phyloP scores from a whole-genome alignment of 495 filamentous ascomycete genomes.

The Podospora pseudoanserina region DNA sequence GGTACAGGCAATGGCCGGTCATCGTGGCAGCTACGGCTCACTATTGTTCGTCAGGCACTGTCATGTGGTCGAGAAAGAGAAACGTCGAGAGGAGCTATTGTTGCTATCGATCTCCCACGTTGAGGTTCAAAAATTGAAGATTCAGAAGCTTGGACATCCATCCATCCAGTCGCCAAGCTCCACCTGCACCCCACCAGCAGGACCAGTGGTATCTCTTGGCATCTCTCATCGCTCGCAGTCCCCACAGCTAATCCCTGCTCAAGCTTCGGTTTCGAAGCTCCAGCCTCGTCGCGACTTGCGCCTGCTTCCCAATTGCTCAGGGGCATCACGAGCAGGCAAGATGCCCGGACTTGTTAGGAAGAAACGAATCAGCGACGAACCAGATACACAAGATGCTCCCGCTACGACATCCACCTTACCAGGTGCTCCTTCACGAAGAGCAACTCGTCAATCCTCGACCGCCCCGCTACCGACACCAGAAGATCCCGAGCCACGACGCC shows the following conservation, averaged over 20 bases:
- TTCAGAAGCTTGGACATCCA: background rate
- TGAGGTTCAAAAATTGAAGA: background rate
- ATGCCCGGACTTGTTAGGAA: background rate
- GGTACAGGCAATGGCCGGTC: slow-evolving; percentile 20
- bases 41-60: background rate
- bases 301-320: background rate
- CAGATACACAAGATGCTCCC: background rate
- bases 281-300: background rate
- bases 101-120: background rate
- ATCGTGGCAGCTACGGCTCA: slow-evolving; percentile 18
- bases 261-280: background rate
- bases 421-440: slow-evolving; percentile 32
- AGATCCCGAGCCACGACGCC: slow-evolving; percentile 36
- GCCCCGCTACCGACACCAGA: slow-evolving; percentile 28
- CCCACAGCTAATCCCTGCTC: background rate
- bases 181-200: background rate
- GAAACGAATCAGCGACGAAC: background rate
- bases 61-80: background rate
- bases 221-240: background rate
- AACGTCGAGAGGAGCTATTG: background rate
- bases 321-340: background rate
- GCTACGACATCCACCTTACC: slow-evolving; percentile 3
- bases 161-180: background rate
- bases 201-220: background rate
- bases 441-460: slow-evolving; percentile 42